These are phyloP conservation scores for Oropetium thomaeum DNA, from an alignment of 176 grass and related monocot genomes.

Conservation along the genomic window DNA sequence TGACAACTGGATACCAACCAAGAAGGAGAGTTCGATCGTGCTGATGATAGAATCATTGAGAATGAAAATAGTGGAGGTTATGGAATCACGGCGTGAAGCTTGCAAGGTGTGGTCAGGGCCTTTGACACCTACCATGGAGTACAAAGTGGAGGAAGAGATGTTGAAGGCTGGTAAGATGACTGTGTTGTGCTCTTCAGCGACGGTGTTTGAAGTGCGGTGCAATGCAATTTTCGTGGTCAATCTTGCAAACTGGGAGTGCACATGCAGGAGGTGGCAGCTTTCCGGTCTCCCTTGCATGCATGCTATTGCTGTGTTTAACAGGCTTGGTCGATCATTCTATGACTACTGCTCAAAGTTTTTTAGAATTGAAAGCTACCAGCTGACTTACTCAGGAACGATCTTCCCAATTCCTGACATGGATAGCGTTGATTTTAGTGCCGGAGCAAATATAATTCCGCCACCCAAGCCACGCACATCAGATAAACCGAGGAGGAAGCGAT, in stretches of 20 bases:
- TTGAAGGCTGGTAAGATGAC: constrained; percentile 60
- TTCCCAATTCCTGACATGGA: constrained; percentile 82
- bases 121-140: constrained; percentile 78
- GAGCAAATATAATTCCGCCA: constrained; percentile 51
- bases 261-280: constrained; percentile 80
- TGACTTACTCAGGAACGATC: constrained; percentile 63
- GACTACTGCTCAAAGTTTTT: constrained; percentile 77
- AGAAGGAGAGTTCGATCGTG: constrained; percentile 76
- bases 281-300: constrained; percentile 87
- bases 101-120: constrained; percentile 60
- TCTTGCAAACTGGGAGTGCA: constrained; percentile 71
- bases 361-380: constrained; percentile 55
- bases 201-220: constrained; percentile 90
- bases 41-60: constrained; percentile 73
- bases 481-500: constrained; percentile 75
- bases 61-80: constrained; percentile 57
- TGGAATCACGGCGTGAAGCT: constrained; percentile 62
- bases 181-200: constrained; percentile 87
- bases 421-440: constrained; percentile 57
- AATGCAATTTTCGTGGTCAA: constrained; percentile 76
- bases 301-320: constrained; percentile 79
- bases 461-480: constrained; percentile 54
- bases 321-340: constrained; percentile 52
- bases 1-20: constrained; percentile 88
- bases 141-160: constrained; percentile 70